Percentiles rank a stretch among this genome's conserved stretches.
phyloP scores from a whole-genome alignment of 2,329 filamentous ascomycete genomes.

The Penicillium vulpinum region DNA sequence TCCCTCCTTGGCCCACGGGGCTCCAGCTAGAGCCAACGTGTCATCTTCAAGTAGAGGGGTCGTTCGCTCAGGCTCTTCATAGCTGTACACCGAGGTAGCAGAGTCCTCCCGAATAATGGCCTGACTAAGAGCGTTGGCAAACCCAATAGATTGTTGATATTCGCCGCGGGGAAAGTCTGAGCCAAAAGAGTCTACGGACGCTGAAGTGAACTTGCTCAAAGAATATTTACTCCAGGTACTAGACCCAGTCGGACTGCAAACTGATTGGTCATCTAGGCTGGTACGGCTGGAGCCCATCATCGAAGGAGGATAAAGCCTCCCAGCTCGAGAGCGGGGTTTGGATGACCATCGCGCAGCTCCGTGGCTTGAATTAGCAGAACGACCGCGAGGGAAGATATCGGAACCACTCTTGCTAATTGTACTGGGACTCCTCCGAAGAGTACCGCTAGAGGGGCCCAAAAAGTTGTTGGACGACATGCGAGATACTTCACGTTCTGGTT shows the following conservation, averaged over 20 bases:
- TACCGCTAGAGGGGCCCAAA: slow-evolving; percentile 65
- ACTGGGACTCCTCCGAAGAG: slow-evolving; percentile 83
- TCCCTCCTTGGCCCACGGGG: slow-evolving; percentile 98
- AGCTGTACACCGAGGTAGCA: slow-evolving; percentile 52
- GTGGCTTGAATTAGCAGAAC: slow-evolving; percentile 64
- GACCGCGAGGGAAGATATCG: slow-evolving; percentile 70
- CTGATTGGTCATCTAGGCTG: slow-evolving; percentile 84
- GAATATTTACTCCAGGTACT: slow-evolving; percentile 96
- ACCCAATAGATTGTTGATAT: slow-evolving; percentile 95
- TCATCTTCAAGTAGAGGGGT: slow-evolving; percentile 84
- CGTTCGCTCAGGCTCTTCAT: slow-evolving; percentile 61
- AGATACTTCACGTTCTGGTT: slow-evolving; percentile 45
- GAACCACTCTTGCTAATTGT: slow-evolving; percentile 92
- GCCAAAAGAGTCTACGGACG: slow-evolving; percentile 88
- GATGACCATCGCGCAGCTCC: slow-evolving; percentile 74
- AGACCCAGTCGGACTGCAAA: slow-evolving; percentile 90
- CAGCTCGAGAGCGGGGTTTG: slow-evolving; percentile 75
- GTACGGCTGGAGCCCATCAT: slow-evolving; percentile 88
- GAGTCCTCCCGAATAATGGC: slow-evolving; percentile 86
- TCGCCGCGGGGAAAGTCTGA: slow-evolving; percentile 74
- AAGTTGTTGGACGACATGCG: slow-evolving; percentile 57
- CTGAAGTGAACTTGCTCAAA: slow-evolving; percentile 82
- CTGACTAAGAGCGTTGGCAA: slow-evolving; percentile 93
- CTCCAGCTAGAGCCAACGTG: slow-evolving; percentile 82
- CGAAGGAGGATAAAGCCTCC: slow-evolving; percentile 71